Conservation (phyloP, 148 eudicot genomes). For the Vaccinium vitisidaea region DNA sequence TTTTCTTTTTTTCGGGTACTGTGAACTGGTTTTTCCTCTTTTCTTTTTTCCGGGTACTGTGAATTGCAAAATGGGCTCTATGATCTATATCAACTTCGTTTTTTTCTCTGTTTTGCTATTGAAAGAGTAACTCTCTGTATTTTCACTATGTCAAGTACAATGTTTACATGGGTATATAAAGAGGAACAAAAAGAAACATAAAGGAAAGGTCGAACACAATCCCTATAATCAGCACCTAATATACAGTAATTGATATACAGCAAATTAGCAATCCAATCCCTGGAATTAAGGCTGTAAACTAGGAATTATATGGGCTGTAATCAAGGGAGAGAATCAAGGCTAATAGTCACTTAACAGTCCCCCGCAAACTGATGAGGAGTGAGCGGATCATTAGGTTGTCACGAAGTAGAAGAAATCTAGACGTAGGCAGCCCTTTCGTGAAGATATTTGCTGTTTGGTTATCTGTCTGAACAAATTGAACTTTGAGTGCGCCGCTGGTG, state of each 20-base stretch:
- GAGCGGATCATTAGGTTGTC: background rate
- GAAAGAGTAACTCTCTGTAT: background rate
- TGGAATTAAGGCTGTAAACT: too few species aligned
- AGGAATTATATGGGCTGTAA: too few species aligned
- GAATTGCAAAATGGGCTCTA: too few species aligned
- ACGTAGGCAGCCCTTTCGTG: background rate
- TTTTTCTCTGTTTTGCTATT: too few species aligned
- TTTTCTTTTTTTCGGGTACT: too few species aligned
- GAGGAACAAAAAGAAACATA: background rate
- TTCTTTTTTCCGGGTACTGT: too few species aligned
- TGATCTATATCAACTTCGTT: too few species aligned
- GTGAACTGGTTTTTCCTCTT: too few species aligned
- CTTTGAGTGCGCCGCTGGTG: background rate
- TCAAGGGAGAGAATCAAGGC: background rate
- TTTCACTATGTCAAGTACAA: background rate
- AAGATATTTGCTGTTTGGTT: background rate
- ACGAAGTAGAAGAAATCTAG: background rate
- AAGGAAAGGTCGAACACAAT: background rate
- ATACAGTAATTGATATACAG: too few species aligned
- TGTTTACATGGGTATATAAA: background rate
- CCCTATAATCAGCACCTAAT: too few species aligned
- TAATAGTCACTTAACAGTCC: background rate
- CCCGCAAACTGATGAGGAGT: background rate
- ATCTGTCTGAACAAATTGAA: background rate
- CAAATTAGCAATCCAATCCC: too few species aligned